Evolutionary conservation across 306 rosid genomes (phyloP).

Genomic region (Prunus kanzakura): DNA sequence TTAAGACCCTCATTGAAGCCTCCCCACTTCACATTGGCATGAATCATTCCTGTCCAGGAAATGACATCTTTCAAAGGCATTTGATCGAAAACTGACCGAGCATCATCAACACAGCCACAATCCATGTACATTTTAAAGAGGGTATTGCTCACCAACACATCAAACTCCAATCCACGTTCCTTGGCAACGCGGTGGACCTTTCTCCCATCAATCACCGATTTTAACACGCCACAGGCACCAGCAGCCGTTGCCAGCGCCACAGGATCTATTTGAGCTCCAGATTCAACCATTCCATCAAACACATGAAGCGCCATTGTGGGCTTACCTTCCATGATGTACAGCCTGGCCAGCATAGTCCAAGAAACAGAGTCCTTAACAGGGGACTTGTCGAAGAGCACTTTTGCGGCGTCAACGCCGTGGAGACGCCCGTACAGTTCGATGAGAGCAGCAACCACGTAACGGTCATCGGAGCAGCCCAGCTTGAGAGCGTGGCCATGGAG

Average conservation of each 20-base stretch:
- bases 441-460: slow-evolving; percentile 46
- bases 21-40: slow-evolving; percentile 52
- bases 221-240: slow-evolving; percentile 43
- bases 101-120: slow-evolving; percentile 45
- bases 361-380: slow-evolving; percentile 36
- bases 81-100: slow-evolving; percentile 39
- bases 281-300: slow-evolving; percentile 45
- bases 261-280: slow-evolving; percentile 35
- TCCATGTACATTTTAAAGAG: slow-evolving; percentile 67
- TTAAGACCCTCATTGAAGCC: slow-evolving; percentile 61
- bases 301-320: slow-evolving; percentile 42
- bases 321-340: slow-evolving; percentile 40
- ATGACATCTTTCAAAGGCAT: slow-evolving; percentile 54
- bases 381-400: slow-evolving; percentile 41
- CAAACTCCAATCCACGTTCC: slow-evolving; percentile 46
- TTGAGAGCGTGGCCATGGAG: slow-evolving; percentile 59
- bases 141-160: slow-evolving; percentile 54
- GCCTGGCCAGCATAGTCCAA: slow-evolving; percentile 63
- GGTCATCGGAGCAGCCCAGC: slow-evolving; percentile 45
- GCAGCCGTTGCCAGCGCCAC: slow-evolving; percentile 56
- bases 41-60: slow-evolving; percentile 60
- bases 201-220: slow-evolving; percentile 43
- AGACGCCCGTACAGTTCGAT: slow-evolving; percentile 59
- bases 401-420: slow-evolving; percentile 39
- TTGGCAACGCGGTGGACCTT: slow-evolving; percentile 44